Evolutionary conservation across 352 stramenopile species (phyloP), one percentile per base, ranked within the genome.

Genomic region (Phytophthora brassicae): DNA sequence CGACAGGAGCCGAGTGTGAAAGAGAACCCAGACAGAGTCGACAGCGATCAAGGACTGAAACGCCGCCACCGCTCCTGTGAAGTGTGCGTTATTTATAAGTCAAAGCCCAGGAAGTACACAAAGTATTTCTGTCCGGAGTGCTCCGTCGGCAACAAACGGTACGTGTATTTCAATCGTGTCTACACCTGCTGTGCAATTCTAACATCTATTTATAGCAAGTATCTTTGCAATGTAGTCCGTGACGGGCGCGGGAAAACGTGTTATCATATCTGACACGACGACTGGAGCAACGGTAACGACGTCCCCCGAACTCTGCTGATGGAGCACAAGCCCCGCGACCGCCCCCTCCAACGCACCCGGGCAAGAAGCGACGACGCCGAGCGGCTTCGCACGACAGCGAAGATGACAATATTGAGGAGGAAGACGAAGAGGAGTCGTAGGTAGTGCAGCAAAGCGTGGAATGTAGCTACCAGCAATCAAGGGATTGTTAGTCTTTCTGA

Each of bases 111-210:
- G 19, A 43, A 54, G 31, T 54, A 14, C 31, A 54, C 47, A 1
- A 54, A 54, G 31, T 54, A 54, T 13, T 44, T 35, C 19, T 54
- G 47, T 13, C 49, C 49, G 4, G 49, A 46, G 33, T 56, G 48
- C 22, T 56, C 48, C 0, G 44, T 4, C 12, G 49, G 23, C 1
- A 45, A 56, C n/a, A 23, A 36, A 46, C 22, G 49, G 49, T 56
- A 23, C 29, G 47, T 55, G 20, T 38, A 13, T 22, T 51, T 24
- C 14, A 38, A 35, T 23, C 5, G 26, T 16, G 20, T 26, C 7
- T 4, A 45, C 11, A 50, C 23, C 22, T 22, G 20, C 16, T 14
- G 8, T 14, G 17, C n/a, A 23, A 43, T 23, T 23, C 16, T 43
- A 43, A 23, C n/a, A 8, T 42, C 39, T 31, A n/a, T 28, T 23